Conservation (phyloP, 768 basidiomycete genomes). For the Boletus subparvulus region DNA sequence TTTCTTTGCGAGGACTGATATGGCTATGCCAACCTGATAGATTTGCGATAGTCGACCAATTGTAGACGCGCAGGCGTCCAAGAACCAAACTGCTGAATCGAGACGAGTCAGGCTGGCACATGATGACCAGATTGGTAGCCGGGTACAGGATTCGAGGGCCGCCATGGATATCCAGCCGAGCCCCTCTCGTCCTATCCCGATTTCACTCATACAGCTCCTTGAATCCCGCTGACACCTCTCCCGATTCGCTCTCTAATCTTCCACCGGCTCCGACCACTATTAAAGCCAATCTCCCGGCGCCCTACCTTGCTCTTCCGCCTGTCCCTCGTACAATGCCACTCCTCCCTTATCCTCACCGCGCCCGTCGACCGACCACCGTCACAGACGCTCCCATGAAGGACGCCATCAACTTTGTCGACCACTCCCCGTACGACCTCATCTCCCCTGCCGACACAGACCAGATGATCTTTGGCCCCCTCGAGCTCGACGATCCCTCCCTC, state of each 20-base stretch:
- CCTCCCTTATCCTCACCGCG: constrained; percentile 37
- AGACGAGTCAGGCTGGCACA: constrained; percentile 45
- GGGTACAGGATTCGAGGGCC: constrained; percentile 32
- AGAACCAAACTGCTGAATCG: constrained; percentile 33
- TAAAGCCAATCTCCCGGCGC: constrained; percentile 29
- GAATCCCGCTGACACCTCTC: constrained; percentile 30
- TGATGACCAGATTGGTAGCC: constrained; percentile 37
- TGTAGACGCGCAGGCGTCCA: constrained; percentile 15
- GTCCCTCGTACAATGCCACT: constrained; percentile 42
- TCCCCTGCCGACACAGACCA: constrained; percentile 32
- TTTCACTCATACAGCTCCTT: constrained; percentile 27
- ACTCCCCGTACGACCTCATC: constrained; percentile 41
- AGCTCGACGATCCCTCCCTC: constrained; percentile 32
- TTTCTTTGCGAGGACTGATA: constrained; percentile 19
- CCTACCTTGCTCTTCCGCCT: constrained; percentile 23
- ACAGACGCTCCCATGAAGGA: constrained; percentile 32
- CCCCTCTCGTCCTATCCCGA: constrained; percentile 43
- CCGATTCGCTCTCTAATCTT: constrained; percentile 27
- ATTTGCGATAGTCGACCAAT: constrained; percentile 22
- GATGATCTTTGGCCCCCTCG: constrained; percentile 36
- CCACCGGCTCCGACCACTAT: constrained; percentile 38
- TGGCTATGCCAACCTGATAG: constrained; percentile 16
- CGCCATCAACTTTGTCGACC: constrained; percentile 40
- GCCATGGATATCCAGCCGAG: constrained; percentile 35
- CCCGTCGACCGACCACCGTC: constrained; percentile 21